Conservation (phyloP, 192 early-diverging fungal species). For the Dispira simplex region DNA sequence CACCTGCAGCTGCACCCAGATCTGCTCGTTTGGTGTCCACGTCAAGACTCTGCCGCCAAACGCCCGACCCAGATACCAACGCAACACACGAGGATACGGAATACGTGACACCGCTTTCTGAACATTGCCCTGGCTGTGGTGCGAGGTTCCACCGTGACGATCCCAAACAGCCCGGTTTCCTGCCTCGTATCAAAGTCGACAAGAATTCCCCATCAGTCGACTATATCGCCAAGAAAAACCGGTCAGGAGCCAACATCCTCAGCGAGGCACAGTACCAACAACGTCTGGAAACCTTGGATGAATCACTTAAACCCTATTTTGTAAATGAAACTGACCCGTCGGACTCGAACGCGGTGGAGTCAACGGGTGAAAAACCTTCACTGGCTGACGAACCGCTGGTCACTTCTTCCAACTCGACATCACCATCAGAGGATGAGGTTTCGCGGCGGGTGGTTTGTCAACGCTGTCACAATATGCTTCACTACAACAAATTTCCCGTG, state of each 20-base stretch:
- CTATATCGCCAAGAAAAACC: neutral
- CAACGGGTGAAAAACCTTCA: neutral
- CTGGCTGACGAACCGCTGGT: neutral
- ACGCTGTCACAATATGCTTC: slow-evolving; percentile 44
- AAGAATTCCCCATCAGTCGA: slow-evolving; percentile 13
- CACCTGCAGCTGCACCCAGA: too few species aligned
- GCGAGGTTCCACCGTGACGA: slow-evolving; percentile 40
- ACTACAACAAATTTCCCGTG: slow-evolving; percentile 27
- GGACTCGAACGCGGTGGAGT: neutral
- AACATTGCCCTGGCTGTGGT: slow-evolving; percentile 48
- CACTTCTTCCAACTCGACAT: neutral
- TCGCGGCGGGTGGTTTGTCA: slow-evolving; percentile 35
- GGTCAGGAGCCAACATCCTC: slow-evolving; percentile 14
- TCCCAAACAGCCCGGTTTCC: slow-evolving; percentile 29
- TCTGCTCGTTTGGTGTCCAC: too few species aligned
- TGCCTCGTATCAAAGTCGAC: slow-evolving; percentile 23
- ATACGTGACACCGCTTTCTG: neutral
- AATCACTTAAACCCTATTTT: slow-evolving; percentile 16
- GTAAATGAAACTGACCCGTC: slow-evolving; percentile 14
- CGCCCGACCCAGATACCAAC: too few species aligned
- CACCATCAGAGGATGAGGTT: neutral
- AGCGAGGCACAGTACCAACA: slow-evolving; percentile 26
- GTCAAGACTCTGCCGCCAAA: too few species aligned
- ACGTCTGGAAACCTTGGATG: slow-evolving; percentile 23
- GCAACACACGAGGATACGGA: neutral